Conservation (phyloP, 2,329 filamentous ascomycete genomes). For the Chaetomium strumarium region DNA sequence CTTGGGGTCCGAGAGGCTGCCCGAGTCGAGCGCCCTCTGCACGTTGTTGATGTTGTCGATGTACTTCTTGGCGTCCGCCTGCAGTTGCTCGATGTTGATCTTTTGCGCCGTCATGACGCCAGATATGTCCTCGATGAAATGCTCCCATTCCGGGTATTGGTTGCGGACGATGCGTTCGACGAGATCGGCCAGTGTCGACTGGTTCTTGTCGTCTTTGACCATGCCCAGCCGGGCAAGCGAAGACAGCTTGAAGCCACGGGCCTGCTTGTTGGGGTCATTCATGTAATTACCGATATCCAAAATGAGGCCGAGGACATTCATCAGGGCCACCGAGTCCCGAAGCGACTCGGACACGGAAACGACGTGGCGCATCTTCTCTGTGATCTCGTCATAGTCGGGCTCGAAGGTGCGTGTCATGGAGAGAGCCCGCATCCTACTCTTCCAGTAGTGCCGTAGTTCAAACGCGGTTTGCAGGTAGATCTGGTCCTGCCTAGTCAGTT, state of each 20-base stretch:
- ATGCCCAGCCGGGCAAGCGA: constrained; percentile 88
- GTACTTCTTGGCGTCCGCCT: constrained; percentile 81
- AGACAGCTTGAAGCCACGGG: constrained; percentile 94
- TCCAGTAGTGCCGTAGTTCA: constrained; percentile 97
- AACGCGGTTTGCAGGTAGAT: constrained; percentile 90
- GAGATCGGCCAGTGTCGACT: constrained; percentile 90
- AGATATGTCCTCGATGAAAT: constrained; percentile 75
- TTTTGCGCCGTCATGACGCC: constrained; percentile 77
- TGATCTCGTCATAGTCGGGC: constrained; percentile 85
- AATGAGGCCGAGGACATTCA: constrained; percentile 94
- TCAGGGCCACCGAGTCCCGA: constrained; percentile 83
- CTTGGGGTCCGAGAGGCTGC: constrained; percentile 92
- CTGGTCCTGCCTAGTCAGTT: constrained; percentile 92
- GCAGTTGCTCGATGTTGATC: constrained; percentile 89
- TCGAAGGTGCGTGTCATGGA: constrained; percentile 79
- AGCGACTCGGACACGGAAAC: constrained; percentile 82
- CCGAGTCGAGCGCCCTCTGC: constrained; percentile 83
- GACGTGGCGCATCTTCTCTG: constrained; percentile 77
- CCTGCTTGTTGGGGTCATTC: constrained; percentile 99
- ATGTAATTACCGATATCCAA: constrained; percentile 99
- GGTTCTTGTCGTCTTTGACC: constrained; percentile 99
- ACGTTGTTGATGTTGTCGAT: constrained; percentile 93
- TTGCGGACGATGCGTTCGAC: constrained; percentile 95
- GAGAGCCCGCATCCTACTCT: constrained; percentile 89
- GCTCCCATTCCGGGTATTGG: constrained; percentile 94